Percentiles rank a stretch among this genome's conserved stretches.
phyloP scores from a whole-genome alignment of 2,329 filamentous ascomycete species.

The Phyllosticta citribraziliensis region DNA sequence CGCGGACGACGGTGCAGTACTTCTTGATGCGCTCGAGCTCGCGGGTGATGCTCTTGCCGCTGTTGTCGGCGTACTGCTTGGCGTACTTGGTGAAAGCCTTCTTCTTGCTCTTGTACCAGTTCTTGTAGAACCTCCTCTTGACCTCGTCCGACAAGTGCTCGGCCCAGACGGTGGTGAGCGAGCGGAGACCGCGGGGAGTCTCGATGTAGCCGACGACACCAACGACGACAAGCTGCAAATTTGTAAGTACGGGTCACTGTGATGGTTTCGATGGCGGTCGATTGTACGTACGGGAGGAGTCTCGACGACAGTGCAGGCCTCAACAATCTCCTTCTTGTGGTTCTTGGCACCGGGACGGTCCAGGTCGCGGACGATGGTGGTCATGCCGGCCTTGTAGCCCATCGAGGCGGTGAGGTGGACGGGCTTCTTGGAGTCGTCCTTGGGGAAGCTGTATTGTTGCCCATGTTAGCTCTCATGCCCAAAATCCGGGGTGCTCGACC shows the following conservation, averaged over 20 bases:
- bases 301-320: conserved; percentile 33
- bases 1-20: conserved; percentile 99
- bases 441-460: conserved; percentile 68
- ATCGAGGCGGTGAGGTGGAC: conserved; percentile 96
- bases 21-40: conserved; percentile 99
- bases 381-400: conserved; percentile 99
- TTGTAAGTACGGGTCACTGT: conserved; percentile 17
- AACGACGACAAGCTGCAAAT: conserved; percentile 90
- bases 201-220: conserved; percentile 99
- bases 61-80: conserved; percentile 98
- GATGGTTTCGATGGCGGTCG: conserved; percentile 36
- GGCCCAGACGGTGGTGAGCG: conserved; percentile 98
- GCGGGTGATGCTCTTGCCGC: conserved; percentile 80
- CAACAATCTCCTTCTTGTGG: conserved; percentile 63
- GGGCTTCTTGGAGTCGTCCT: conserved; percentile 99
- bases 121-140: conserved; percentile 99
- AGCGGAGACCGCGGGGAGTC: conserved; percentile 97
- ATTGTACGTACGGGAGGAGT: conserved; percentile 61
- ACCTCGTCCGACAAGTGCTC: conserved; percentile 98
- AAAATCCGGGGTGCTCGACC: neutral
- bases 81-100: conserved; percentile 99
- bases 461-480: neutral
- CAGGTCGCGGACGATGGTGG: conserved; percentile 97
- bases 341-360: conserved; percentile 98
- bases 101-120: conserved; percentile 99